Evolutionary conservation across 805 yeast genomes (phyloP).

Genomic region (Myxozyma vanderwaltii): DNA sequence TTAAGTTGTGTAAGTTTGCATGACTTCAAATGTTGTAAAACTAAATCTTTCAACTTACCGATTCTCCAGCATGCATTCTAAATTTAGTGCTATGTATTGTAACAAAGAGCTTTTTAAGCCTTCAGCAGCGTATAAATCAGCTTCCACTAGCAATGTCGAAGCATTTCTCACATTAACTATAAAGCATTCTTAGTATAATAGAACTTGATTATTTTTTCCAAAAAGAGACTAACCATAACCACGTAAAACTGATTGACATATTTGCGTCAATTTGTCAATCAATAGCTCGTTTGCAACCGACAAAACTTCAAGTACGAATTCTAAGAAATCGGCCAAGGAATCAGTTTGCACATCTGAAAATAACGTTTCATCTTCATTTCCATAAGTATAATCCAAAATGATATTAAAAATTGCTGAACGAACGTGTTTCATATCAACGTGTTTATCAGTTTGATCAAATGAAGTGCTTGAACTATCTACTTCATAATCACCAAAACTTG

Average conservation of each 20-base stretch:
- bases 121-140: constrained; percentile 54
- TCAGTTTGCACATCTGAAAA: constrained; percentile 43
- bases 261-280: constrained; percentile 57
- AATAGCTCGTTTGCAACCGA: constrained; percentile 65
- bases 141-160: constrained; percentile 54
- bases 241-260: constrained; percentile 54
- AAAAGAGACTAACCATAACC: constrained; percentile 57
- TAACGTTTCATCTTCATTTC: constrained; percentile 46
- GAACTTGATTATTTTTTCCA: not conserved
- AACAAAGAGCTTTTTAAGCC: constrained; percentile 62
- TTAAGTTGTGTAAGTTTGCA: not conserved
- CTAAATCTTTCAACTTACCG: constrained; percentile 20
- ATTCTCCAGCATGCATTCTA: constrained; percentile 62
- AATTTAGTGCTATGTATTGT: constrained; percentile 67
- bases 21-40: not conserved
- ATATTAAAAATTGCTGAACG: constrained; percentile 49
- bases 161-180: constrained; percentile 57
- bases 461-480: not conserved
- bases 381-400: constrained; percentile 60
- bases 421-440: constrained; percentile 50
- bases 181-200: not conserved
- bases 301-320: constrained; percentile 58
- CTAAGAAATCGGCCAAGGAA: constrained; percentile 50
- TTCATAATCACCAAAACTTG: constrained; percentile 3
- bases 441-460: not conserved